phyloP scores from a whole-genome alignment of 2,329 filamentous ascomycete genomes.

The Calonectria fujianensis region DNA sequence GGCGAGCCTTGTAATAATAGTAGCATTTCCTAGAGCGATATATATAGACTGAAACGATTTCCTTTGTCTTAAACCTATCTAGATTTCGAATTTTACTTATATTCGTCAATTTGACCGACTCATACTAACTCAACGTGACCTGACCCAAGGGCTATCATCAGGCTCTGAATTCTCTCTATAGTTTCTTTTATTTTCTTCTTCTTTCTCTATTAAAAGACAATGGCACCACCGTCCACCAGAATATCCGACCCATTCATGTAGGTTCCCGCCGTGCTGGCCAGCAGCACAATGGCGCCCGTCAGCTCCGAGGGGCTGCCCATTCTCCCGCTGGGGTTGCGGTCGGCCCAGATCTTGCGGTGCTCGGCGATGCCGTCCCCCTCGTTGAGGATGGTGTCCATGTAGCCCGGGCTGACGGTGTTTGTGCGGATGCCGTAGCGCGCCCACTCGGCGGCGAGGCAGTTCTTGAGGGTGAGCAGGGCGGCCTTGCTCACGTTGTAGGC shows the following conservation, averaged over 20 bases:
- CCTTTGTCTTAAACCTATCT: slow-evolving; percentile 2
- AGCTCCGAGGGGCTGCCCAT: slow-evolving; percentile 79
- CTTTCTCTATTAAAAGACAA: slow-evolving; percentile 25
- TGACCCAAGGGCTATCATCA: too few relatives aligned
- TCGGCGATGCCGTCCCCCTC: slow-evolving; percentile 75
- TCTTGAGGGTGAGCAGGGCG: slow-evolving; percentile 77
- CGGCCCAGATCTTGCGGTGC: slow-evolving; percentile 73
- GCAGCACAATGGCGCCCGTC: slow-evolving; percentile 74
- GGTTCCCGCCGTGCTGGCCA: slow-evolving; percentile 75
- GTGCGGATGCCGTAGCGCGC: slow-evolving; percentile 80
- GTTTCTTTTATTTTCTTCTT: not conserved
- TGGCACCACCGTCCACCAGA: slow-evolving; percentile 74
- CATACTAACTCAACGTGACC: not conserved
- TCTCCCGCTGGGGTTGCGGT: slow-evolving; percentile 76
- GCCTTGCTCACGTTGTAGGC: slow-evolving; percentile 85
- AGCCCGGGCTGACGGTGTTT: slow-evolving; percentile 82
- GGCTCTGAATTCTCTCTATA: not conserved
- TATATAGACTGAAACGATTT: slow-evolving; percentile 24
- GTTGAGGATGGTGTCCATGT: slow-evolving; percentile 86
- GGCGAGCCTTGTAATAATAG: slow-evolving; percentile 14
- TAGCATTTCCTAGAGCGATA: not conserved
- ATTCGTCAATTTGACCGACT: not conserved
- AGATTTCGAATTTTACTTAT: not conserved
- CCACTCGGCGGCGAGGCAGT: slow-evolving; percentile 76
- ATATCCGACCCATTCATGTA: slow-evolving; percentile 81